Base-by-base conservation (phyloP, 2,329 filamentous ascomycete species). In the Orbilia oligospora region DNA sequence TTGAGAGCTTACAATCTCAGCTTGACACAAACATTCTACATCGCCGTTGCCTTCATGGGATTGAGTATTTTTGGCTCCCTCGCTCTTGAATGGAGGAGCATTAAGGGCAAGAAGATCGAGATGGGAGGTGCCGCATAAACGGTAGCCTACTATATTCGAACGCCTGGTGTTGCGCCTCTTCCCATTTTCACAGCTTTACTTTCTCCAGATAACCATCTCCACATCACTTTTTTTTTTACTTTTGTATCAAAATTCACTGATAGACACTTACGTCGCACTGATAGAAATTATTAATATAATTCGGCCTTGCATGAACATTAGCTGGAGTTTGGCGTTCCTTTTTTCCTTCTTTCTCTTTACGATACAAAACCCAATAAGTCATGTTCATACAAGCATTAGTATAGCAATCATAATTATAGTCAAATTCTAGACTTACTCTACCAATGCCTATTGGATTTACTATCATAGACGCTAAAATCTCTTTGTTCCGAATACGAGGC, bases 51-150 rank as follows among this genome's bases (percentile, higher is more conserved):
- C 0, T 87, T 86, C 77, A 86, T 87, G 0, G 84, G 82, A 2
- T 84, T 83, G 1, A 86, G 87, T 0, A 87, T 89, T 71, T 51
- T 88, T 3, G 82, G 83, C 1, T 85, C 84, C 2, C 82, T 86
- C 0, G 86, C 85, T 12, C 80, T 89, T 75, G 83, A 86, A 81
- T 89, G 87, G 87, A 88, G 85, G 84, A 89, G 87, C 24, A 80
- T 82, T 22, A 82, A 82, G 78, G 81, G 81, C 12, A 82, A 82
- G 80, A 82, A 82, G 67, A 79, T 82, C 63, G 81, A 82, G 46
- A 66, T 80, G 65, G 80, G 70, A 14, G 80, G 76, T 55, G 75
- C 30, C 38, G 75, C 75, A 41, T 78, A 78, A 78, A 22, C 49
- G 58, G 5, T 27, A 44, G 14, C 18, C 24, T 30, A 30, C 27